phyloP scores from a whole-genome alignment of 495 filamentous ascomycete species.

The Endocarpon pusillum region DNA sequence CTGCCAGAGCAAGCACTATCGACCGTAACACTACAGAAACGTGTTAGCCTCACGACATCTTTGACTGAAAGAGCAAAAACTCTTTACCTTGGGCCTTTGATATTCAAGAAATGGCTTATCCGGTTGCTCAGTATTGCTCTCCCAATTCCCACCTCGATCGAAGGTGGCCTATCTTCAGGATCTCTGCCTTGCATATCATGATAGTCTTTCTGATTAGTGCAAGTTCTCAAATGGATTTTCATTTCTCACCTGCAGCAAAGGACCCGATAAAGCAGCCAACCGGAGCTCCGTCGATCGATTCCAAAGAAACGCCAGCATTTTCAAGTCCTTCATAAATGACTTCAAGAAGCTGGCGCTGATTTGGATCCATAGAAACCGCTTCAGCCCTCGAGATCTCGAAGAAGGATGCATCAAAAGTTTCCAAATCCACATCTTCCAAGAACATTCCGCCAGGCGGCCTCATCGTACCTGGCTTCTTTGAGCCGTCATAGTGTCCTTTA shows the following conservation, averaged over 20 bases:
- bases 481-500: conserved; percentile 10
- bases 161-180: conserved; percentile 11
- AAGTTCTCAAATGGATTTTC: background rate
- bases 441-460: conserved; percentile 33
- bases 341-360: conserved; percentile 39
- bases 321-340: conserved; percentile 24
- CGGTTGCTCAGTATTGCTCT: conserved; percentile 14
- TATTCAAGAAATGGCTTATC: conserved; percentile 17
- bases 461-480: conserved; percentile 6
- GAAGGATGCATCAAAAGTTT: conserved; percentile 19
- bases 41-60: too few species aligned
- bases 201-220: conserved; percentile 12
- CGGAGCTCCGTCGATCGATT: conserved; percentile 1
- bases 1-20: conserved; percentile 19
- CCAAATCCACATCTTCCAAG: conserved; percentile 22
- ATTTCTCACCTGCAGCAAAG: conserved; percentile 1
- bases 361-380: conserved; percentile 36
- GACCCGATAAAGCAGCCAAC: conserved; percentile 8
- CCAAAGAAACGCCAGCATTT: conserved; percentile 8
- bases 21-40: conserved; percentile 11
- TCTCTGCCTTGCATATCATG: conserved; percentile 14
- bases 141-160: conserved; percentile 10
- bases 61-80: background rate
- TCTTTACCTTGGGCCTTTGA: conserved; percentile 13
- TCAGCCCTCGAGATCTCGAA: conserved; percentile 26